Percentiles rank a stretch among this genome's conserved stretches.
phyloP scores from a whole-genome alignment of 345 rosid species.

The Crucihimalaya himalaica region DNA sequence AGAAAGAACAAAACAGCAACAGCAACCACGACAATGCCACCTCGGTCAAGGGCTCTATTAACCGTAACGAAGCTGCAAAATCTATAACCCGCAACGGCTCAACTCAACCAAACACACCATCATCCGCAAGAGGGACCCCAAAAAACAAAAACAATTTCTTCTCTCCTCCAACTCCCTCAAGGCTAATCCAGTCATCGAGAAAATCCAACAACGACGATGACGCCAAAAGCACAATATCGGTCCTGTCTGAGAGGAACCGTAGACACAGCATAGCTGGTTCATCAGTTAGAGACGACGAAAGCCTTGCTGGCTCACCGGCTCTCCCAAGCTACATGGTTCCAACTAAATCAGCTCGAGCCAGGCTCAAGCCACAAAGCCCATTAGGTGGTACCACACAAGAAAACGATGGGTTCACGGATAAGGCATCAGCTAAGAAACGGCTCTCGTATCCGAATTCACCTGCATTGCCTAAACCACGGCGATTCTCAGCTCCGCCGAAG shows the following conservation, averaged over 20 bases:
- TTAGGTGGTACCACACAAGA: conserved; percentile 42
- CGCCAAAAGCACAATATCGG: conserved; percentile 61
- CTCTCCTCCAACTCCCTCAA: conserved; percentile 68
- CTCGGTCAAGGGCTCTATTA: conserved; percentile 50
- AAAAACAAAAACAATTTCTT: conserved; percentile 47
- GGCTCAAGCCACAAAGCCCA: conserved; percentile 65
- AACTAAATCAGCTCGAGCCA: conserved; percentile 85
- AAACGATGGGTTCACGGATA: conserved; percentile 59
- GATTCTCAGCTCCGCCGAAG: conserved; percentile 83
- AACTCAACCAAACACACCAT: conserved; percentile 61
- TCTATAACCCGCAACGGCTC: conserved; percentile 61
- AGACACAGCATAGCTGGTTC: conserved; percentile 78
- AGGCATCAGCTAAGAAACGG: conserved; percentile 68
- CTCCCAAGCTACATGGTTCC: conserved; percentile 92
- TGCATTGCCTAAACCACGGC: conserved; percentile 56
- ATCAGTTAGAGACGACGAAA: conserved; percentile 70
- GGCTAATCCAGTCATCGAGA: conserved; percentile 50
- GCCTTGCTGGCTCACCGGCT: conserved; percentile 58
- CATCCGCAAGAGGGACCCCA: conserved; percentile 58
- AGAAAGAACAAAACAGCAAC: conserved; percentile 54
- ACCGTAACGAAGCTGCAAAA: conserved; percentile 61
- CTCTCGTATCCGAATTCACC: conserved; percentile 81
- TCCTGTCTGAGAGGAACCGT: conserved; percentile 58
- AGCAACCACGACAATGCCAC: conserved; percentile 44
- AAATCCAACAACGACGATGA: conserved; percentile 80